Evolutionary conservation across 108 stramenopile species (phyloP).

Genomic region (Pelagomonas calceolata): DNA sequence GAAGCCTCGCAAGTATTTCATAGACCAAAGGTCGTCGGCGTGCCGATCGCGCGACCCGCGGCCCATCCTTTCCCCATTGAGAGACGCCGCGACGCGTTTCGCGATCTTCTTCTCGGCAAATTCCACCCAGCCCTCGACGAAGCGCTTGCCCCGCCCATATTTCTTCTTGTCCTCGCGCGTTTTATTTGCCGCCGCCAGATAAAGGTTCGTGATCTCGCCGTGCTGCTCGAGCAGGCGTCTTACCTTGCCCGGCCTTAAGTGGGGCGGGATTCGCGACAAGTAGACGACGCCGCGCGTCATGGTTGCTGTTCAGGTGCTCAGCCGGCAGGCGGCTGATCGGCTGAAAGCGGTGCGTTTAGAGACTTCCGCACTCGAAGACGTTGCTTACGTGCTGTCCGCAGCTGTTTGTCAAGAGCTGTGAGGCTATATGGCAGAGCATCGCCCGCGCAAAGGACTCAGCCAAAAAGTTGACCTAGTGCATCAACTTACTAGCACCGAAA

Average conservation of each 20-base stretch:
- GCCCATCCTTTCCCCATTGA: constrained; percentile 71
- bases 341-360: too few species aligned
- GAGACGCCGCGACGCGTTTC: constrained; percentile 56
- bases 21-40: constrained; percentile 76
- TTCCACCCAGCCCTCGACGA: constrained; percentile 91
- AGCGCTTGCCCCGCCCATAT: constrained; percentile 67
- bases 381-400: too few species aligned
- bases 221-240: constrained; percentile 76
- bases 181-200: constrained; percentile 83
- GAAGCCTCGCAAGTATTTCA: constrained; percentile 86
- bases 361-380: too few species aligned
- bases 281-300: not conserved
- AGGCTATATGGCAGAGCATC: too few species aligned
- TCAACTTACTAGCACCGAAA: too few species aligned
- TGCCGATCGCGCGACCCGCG: constrained; percentile 25
- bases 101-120: constrained; percentile 78
- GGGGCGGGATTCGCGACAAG: constrained; percentile 55
- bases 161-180: constrained; percentile 58
- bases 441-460: too few species aligned
- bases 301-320: too few species aligned
- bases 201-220: constrained; percentile 74
- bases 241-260: constrained; percentile 87
- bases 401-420: too few species aligned
- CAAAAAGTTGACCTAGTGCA: too few species aligned
- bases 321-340: too few species aligned